Evolutionary conservation across 164 flowering plant genomes (phyloP).

Genomic region (Nymphaea thermarum): DNA sequence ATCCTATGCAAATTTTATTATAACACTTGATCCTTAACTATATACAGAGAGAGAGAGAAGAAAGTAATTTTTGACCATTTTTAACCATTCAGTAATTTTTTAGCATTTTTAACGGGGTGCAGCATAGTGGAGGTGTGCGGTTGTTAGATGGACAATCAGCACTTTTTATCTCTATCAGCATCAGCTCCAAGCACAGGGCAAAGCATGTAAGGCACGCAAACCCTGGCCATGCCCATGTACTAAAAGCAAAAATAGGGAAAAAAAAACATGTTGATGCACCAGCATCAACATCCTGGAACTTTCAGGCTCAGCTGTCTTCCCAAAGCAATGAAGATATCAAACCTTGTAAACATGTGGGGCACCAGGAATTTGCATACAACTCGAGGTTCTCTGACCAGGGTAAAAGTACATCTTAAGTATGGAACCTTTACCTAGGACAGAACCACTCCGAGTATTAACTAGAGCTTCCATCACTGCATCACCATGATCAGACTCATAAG

Average conservation of each 20-base stretch:
- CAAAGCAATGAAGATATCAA: not conserved
- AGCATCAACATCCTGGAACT: not conserved
- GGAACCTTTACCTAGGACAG: slow-evolving; percentile 85
- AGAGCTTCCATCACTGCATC: slow-evolving; percentile 95
- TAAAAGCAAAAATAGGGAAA: too few species aligned
- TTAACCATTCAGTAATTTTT: too few species aligned
- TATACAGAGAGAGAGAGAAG: too few species aligned
- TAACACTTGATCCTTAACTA: too few species aligned
- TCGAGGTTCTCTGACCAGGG: slow-evolving; percentile 94
- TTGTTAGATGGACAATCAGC: too few species aligned
- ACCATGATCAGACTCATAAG: slow-evolving; percentile 77
- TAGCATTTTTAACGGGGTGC: too few species aligned
- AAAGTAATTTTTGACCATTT: too few species aligned
- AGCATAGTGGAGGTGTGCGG: too few species aligned
- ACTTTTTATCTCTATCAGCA: too few species aligned
- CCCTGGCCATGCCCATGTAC: not conserved
- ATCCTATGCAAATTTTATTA: too few species aligned
- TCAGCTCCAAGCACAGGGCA: too few species aligned
- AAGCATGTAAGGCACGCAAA: not conserved
- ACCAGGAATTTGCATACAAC: slow-evolving; percentile 74
- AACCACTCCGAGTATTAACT: slow-evolving; percentile 78
- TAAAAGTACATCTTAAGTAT: slow-evolving; percentile 94
- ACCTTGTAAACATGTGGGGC: slow-evolving; percentile 96
- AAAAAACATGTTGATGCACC: not conserved
- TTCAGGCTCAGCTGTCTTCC: not conserved